These are phyloP conservation scores for Monilinia fructigena DNA, from an alignment of 2,329 filamentous ascomycete species.

Conservation along the genomic window DNA sequence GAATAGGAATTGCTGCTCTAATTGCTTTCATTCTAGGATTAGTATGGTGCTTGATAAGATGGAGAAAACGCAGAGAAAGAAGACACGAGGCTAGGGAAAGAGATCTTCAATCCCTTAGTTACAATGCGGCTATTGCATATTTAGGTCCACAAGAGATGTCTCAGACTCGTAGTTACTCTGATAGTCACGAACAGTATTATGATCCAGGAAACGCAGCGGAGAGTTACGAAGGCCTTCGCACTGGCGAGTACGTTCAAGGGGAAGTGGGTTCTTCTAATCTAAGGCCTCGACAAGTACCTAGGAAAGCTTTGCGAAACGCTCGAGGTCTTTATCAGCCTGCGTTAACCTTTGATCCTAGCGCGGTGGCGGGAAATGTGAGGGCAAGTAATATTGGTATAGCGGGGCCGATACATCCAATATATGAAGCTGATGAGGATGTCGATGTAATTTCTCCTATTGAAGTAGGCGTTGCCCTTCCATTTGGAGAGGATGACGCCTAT, in stretches of 20 bases:
- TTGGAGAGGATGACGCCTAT: conserved; percentile 18
- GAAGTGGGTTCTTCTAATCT: conserved; percentile 26
- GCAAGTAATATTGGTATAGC: conserved; percentile 47
- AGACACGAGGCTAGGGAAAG: conserved; percentile 50
- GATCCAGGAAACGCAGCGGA: conserved; percentile 35
- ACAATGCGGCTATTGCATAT: conserved; percentile 36
- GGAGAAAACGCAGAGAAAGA: conserved; percentile 43
- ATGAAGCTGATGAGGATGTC: conserved; percentile 57
- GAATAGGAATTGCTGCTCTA: conserved; percentile 58
- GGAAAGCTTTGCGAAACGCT: conserved; percentile 41
- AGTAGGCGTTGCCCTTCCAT: conserved; percentile 31
- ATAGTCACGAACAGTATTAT: conserved; percentile 26
- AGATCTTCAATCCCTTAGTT: conserved; percentile 52
- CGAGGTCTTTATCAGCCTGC: conserved; percentile 44
- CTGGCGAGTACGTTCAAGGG: conserved; percentile 29
- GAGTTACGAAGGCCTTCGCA: conserved; percentile 36
- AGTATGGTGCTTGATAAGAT: conserved; percentile 48
- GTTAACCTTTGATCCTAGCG: conserved; percentile 45
- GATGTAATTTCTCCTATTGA: conserved; percentile 23
- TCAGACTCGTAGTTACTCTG: conserved; percentile 24
- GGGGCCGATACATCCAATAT: conserved; percentile 61
- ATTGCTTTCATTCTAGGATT: conserved; percentile 48
- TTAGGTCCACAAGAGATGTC: conserved; percentile 29
- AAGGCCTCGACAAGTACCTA: conserved; percentile 36
- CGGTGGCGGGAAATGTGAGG: conserved; percentile 43